Base-by-base conservation (phyloP, 768 basidiomycete genomes). In the Lentinus brumalis region DNA sequence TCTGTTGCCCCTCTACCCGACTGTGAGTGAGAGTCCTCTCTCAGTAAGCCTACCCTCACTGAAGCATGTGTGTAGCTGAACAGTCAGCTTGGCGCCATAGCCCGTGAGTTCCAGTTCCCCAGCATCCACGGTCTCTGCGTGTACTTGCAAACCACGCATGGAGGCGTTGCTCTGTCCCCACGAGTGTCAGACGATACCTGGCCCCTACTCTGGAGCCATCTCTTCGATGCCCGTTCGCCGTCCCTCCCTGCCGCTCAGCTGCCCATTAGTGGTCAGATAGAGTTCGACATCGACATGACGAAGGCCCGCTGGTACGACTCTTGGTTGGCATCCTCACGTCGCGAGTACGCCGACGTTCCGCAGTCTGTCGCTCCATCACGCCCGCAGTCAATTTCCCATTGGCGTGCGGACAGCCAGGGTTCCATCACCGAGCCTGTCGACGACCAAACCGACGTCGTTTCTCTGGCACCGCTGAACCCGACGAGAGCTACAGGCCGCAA, bases 271-370 rank as follows among this genome's bases (percentile, higher is more conserved):
- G 94, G 91, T 5, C 86, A 83, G 31, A 81, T 96, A 31, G 93
- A 96, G 74, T 94, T 96, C 71, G 94, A 96, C 73, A 83, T 96
- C 49, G 94, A 96, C 75, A 61, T 83, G 49, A 77, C 79, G 39
- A 82, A 85, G 62, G 94, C 94, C 16, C 81, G 84, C 31, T 96
- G 94, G 94, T 91, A 86, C 66, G 76, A 84, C 16, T 75, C 85
- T 0, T 96, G 91, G 91, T 61, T 86, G 21, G 77, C 81, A n/a
- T 71, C 82, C 56, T 73, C 76, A 18, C 64, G 75, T 54, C 68
- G 80, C 62, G 78, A 83, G 41, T 63, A 73, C 26, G 66, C 71
- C 15, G 85, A 86, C 62, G 67, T 75, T 40, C 70, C 77, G 30
- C 71, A 78, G 39, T 75, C 78, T 32, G 73, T 73, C 7, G 72